Evolutionary conservation across 306 rosid species (phyloP).

Genomic region (Pyrus pyrifolia): DNA sequence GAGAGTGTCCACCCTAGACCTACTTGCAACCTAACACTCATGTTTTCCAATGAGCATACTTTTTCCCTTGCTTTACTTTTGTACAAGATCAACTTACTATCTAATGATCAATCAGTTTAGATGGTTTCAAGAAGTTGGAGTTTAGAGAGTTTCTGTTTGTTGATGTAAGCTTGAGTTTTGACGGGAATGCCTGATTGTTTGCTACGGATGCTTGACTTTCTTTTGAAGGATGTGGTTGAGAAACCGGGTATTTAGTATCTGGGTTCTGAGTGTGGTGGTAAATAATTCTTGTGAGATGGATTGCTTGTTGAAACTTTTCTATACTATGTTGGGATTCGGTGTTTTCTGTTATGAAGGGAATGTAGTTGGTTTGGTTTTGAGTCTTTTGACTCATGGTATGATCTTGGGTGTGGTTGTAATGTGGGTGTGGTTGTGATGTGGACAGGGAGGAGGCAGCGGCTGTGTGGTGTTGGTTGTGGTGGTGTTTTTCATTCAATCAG

Average conservation of each 20-base stretch:
- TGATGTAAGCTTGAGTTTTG: constrained; percentile 20
- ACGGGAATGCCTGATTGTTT: constrained; percentile 27
- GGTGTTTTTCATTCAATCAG: constrained; percentile 48
- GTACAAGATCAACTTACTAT: background rate
- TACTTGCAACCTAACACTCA: background rate
- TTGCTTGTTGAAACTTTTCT: constrained; percentile 51
- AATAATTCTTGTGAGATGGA: constrained; percentile 52
- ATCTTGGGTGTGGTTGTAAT: constrained; percentile 89
- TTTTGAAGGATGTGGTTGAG: constrained; percentile 41
- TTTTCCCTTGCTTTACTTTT: background rate
- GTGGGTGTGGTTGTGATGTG: constrained; percentile 95
- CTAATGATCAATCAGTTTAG: constrained; percentile 11
- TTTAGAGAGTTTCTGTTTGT: background rate
- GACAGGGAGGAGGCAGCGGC: constrained; percentile 89
- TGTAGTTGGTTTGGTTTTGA: constrained; percentile 69
- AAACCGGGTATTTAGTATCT: constrained; percentile 30
- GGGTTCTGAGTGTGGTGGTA: constrained; percentile 45
- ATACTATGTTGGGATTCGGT: constrained; percentile 41
- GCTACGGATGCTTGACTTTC: constrained; percentile 26
- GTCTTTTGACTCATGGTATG: constrained; percentile 63
- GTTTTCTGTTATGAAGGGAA: constrained; percentile 65
- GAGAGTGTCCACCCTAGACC: background rate
- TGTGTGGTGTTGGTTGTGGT: constrained; percentile 61
- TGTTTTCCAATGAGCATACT: background rate
- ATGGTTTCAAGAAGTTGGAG: constrained; percentile 19